phyloP scores from a whole-genome alignment of 2,329 filamentous ascomycete species.

The Hypocrella siamensis region DNA sequence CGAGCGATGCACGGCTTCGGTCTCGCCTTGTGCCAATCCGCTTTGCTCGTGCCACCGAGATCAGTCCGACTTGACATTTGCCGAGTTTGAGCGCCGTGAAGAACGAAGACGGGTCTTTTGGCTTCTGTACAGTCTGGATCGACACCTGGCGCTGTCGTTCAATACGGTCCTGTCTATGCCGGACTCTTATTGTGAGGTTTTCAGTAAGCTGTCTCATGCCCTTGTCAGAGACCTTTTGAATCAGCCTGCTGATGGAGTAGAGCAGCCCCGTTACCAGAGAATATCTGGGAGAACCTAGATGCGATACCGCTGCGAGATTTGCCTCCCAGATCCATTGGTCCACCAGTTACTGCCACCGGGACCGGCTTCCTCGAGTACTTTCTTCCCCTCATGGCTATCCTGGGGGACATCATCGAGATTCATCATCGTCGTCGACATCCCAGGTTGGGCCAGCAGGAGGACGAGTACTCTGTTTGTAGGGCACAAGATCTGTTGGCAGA shows the following conservation, averaged over 20 bases:
- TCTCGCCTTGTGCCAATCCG: conserved; percentile 15
- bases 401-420: conserved; percentile 32
- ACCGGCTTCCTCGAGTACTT: conserved; percentile 33
- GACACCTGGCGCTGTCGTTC: conserved; percentile 30
- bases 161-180: conserved; percentile 26
- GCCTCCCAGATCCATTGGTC: conserved; percentile 19
- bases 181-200: conserved; percentile 28
- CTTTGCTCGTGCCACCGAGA: conserved; percentile 15
- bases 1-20: conserved; percentile 13
- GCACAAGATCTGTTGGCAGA: conserved; percentile 20
- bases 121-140: conserved; percentile 29
- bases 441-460: conserved; percentile 20
- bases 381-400: conserved; percentile 29
- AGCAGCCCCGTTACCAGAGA: conserved; percentile 22
- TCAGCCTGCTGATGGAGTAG: not conserved
- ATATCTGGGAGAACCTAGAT: conserved; percentile 23
- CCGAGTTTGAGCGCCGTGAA: conserved; percentile 24
- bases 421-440: conserved; percentile 28
- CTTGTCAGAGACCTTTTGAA: too few relatives aligned
- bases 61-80: conserved; percentile 9
- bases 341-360: conserved; percentile 22
- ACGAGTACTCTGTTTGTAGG: conserved; percentile 16
- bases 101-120: conserved; percentile 31
- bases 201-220: conserved; percentile 10
- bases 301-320: conserved; percentile 13